Conservation (phyloP, 441 rosid species). For the Breynia disticha region DNA sequence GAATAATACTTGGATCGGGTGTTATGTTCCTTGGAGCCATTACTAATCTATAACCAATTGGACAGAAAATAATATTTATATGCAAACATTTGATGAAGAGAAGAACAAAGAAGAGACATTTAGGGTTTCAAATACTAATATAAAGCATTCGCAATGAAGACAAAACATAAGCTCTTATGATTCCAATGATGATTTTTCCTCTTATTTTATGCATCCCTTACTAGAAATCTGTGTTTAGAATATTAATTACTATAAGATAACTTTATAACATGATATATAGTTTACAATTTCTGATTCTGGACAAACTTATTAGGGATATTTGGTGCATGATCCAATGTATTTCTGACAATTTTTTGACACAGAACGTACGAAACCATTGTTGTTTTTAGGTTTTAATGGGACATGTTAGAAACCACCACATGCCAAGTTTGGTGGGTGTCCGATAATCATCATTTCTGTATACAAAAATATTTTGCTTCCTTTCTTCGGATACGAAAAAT, state of each 20-base stretch:
- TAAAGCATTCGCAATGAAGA: slow-evolving; percentile 5
- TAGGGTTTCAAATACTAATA: background rate
- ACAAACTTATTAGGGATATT: background rate
- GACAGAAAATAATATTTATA: background rate
- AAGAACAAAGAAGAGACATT: background rate
- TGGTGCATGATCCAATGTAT: background rate
- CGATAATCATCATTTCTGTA: background rate
- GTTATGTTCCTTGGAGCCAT: slow-evolving; percentile 9
- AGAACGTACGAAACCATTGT: background rate
- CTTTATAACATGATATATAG: background rate
- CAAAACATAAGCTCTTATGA: slow-evolving; percentile 14
- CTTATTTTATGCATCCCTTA: slow-evolving; percentile 1
- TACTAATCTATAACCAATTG: too few species aligned
- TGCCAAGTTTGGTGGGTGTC: slow-evolving; percentile 15
- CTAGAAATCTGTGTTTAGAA: background rate
- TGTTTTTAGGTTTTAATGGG: background rate
- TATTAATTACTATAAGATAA: background rate
- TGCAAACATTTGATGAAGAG: background rate
- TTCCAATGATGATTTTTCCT: slow-evolving; percentile 13
- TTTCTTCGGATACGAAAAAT: background rate
- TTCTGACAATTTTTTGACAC: too few species aligned
- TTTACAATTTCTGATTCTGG: background rate
- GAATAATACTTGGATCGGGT: slow-evolving; percentile 26
- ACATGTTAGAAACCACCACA: slow-evolving; percentile 16
- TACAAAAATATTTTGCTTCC: too few species aligned